A percentile compares a stretch with the other conserved stretches of the same genome.
phyloP scores from a whole-genome alignment of 768 basidiomycete species.

The Trichaptum fuscoviolaceum region DNA sequence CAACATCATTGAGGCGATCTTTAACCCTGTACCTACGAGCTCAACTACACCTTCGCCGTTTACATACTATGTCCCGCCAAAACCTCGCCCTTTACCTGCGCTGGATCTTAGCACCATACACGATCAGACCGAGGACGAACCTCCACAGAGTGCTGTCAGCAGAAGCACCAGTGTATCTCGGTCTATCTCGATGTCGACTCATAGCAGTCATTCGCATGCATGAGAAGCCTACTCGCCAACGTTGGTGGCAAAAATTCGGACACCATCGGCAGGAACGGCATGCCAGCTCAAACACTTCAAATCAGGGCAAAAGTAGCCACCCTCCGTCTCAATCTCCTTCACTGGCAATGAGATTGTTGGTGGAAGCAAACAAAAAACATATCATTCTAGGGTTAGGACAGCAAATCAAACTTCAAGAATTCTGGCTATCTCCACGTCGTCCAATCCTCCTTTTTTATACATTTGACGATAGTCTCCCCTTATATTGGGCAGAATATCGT shows the following conservation, averaged over 20 bases:
- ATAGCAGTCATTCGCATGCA: neutral
- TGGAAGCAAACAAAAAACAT: too few relatives aligned
- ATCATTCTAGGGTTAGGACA: too few relatives aligned
- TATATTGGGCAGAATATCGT: too few relatives aligned
- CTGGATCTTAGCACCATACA: neutral
- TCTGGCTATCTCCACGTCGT: too few relatives aligned
- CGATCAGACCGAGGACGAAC: neutral
- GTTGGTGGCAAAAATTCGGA: neutral
- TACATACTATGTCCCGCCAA: conserved; percentile 30
- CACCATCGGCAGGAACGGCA: neutral
- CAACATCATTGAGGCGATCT: conserved; percentile 70
- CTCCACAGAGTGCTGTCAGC: neutral
- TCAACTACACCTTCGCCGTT: conserved; percentile 25
- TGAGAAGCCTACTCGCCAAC: neutral
- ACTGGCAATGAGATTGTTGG: too few relatives aligned
- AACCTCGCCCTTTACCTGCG: neutral
- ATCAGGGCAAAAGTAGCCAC: neutral
- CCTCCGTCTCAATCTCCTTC: neutral
- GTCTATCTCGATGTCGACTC: neutral
- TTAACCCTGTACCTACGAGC: conserved; percentile 59
- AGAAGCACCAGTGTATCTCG: neutral
- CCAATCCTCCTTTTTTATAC: too few relatives aligned
- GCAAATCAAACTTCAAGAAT: too few relatives aligned
- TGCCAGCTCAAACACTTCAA: neutral
- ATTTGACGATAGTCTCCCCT: too few relatives aligned